Evolutionary conservation across 345 rosid genomes (phyloP), one percentile per base, ranked within the genome.

Genomic region (Eucalyptus sideroxylon): DNA sequence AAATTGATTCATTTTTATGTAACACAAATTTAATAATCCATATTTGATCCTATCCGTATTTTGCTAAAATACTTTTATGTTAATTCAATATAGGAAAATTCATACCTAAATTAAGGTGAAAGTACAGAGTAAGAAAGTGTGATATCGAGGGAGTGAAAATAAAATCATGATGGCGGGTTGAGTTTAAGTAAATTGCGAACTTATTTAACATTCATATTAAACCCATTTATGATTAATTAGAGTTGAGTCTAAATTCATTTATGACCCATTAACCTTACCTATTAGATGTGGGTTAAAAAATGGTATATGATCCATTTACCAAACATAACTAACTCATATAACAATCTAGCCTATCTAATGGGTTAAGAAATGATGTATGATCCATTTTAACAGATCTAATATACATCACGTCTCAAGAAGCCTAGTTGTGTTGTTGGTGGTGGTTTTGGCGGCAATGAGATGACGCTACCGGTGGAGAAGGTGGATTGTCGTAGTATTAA

Each of bases 81-180:
- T 56, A 56, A 56, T 56, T 24, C 62, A 56, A 9, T 56, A 23
- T 23, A 56, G 3, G 13, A 56, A 56, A 56, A 56, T 24, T 24
- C 13, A 56, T 24, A 24, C 0, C 62, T 56, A 56, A 53, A 53
- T 53, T 53, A 56, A 56, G 62, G 30, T 56, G 62, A 19, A 24
- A 24, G 27, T 9, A 4, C 1, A 4, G 1, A 24, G 30, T 4
- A 1, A 56, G 30, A 0, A 2, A 16, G 19, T 0, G 3, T 50
- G 53, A 50, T 0, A 50, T 50, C 0, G 53, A 50, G 53, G 7
- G 53, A 50, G 53, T 50, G 53, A 50, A 16, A 6, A 50, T 2
- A 50, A 50, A 50, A 50, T 50, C 53, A 16, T 50, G 53, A 50
- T 16, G 27, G 11, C 24, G 27, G 26, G 27, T 55, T 23, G 11